Conservation (phyloP, 345 rosid species). For the Sapria himalayana region DNA sequence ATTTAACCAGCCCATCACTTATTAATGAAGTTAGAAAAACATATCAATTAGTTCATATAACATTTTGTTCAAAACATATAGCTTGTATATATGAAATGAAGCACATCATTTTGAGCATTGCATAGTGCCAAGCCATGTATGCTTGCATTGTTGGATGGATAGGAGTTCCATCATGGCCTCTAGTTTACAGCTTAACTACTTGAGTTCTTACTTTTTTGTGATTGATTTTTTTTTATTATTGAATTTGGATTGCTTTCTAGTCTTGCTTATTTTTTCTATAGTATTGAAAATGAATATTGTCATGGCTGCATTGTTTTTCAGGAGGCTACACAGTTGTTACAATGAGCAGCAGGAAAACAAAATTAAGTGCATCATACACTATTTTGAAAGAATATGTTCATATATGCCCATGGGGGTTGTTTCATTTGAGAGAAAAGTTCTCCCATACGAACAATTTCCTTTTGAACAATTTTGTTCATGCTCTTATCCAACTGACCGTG, state of each 20-base stretch:
- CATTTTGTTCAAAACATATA: too few species aligned
- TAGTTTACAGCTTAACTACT: too few species aligned
- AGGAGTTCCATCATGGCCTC: too few species aligned
- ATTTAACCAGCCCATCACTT: too few species aligned
- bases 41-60: too few species aligned
- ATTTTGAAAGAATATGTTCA: conserved; percentile 57
- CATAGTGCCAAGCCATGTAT: too few species aligned
- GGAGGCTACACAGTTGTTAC: conserved; percentile 43
- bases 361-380: conserved; percentile 52
- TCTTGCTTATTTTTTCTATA: conserved; percentile 3
- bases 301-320: conserved; percentile 15
- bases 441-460: conserved; percentile 20
- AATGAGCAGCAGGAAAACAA: conserved; percentile 52
- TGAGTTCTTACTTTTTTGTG: background rate
- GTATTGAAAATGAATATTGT: background rate
- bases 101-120: too few species aligned
- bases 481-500: conserved; percentile 29
- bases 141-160: too few species aligned
- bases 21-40: too few species aligned
- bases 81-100: too few species aligned
- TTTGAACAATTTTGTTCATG: conserved; percentile 1
- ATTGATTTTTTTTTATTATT: background rate
- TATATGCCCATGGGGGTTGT: conserved; percentile 38
- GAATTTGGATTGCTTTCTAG: conserved; percentile 1
- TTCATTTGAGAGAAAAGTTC: conserved; percentile 79